Evolutionary conservation across 768 basidiomycete genomes (phyloP).

Genomic region (Pisolithus sp.): DNA sequence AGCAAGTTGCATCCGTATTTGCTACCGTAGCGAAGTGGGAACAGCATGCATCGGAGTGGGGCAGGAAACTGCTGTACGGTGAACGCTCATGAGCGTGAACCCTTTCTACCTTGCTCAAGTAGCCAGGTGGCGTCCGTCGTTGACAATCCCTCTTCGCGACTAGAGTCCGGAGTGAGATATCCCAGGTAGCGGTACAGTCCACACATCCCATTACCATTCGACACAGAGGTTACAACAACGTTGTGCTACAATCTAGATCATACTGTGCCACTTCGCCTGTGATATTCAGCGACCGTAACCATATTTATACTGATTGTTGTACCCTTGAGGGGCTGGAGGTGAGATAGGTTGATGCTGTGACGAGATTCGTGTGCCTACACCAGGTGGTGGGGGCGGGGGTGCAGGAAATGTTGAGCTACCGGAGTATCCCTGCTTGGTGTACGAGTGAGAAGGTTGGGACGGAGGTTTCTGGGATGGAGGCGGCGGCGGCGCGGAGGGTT

Average conservation of each 20-base stretch:
- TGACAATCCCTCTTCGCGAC: too few species aligned
- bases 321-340: constrained; percentile 26
- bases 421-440: constrained; percentile 10
- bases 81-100: constrained; percentile 3
- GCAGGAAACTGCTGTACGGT: constrained; percentile 41
- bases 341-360: constrained; percentile 23
- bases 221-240: too few species aligned
- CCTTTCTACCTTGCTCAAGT: neutral
- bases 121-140: too few species aligned
- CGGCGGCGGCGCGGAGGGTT: constrained; percentile 15
- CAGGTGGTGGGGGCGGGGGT: constrained; percentile 19
- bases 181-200: too few species aligned
- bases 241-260: neutral
- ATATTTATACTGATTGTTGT: constrained; percentile 24
- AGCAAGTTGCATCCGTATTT: constrained; percentile 43
- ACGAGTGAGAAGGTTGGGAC: constrained; percentile 14
- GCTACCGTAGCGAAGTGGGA: constrained; percentile 42
- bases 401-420: constrained; percentile 18
- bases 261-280: neutral
- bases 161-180: too few species aligned
- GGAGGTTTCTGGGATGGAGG: constrained; percentile 20
- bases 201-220: too few species aligned
- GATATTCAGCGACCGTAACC: constrained; percentile 23
- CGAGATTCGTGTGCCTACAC: constrained; percentile 9
- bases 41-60: constrained; percentile 40